Evolutionary conservation across 306 rosid species (phyloP), one percentile per base, ranked within the genome.

Genomic region (Vigna unguiculata): DNA sequence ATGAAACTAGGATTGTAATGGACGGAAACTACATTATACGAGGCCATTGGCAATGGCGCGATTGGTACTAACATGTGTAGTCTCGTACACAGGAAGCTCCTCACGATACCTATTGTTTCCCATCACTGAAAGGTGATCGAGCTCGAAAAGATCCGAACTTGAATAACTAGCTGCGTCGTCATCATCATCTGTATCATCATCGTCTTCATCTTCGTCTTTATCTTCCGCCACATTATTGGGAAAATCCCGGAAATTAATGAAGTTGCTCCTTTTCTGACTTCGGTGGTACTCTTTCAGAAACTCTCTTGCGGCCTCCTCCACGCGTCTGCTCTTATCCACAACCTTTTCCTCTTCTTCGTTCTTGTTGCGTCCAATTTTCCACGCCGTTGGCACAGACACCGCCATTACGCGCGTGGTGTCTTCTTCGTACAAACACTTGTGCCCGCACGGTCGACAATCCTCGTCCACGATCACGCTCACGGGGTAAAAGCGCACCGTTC

Each of bases 81-180:
- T 91, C 83, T 91, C 98, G 65, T 88, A 96, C 71, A 96, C 98
- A 0, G 99, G 99, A 84, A 92, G 97, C 67, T 96, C 98, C 74
- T 91, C 89, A 0, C 62, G 60, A 28, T 86, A 92, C 84, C 92
- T 78, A 64, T 81, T 61, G 13, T 83, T 77, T 24, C 84, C 90
- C 25, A 78, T 78, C 41, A 81, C 85, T 1, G 72, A 15, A 0
- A 92, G 71, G 64, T 96, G 98, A 84, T 96, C 98, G 45, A 96
- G 93, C 83, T 96, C 99, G 36, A 96, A 96, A 58, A 96, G 96
- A 87, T 96, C 99, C 9, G 97, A 92, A 84, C 99, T 96, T n/a
- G 98, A 83, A 86, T 67, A 83, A 67, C 99, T 96, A 7, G 86
- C 83, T 6, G 83, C 88, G 6, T 88, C 98, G 3, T 90, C 98